These are phyloP conservation scores for Nematocida parisii DNA, from an alignment of 371 early-diverging fungal genomes.

Conservation along the genomic window DNA sequence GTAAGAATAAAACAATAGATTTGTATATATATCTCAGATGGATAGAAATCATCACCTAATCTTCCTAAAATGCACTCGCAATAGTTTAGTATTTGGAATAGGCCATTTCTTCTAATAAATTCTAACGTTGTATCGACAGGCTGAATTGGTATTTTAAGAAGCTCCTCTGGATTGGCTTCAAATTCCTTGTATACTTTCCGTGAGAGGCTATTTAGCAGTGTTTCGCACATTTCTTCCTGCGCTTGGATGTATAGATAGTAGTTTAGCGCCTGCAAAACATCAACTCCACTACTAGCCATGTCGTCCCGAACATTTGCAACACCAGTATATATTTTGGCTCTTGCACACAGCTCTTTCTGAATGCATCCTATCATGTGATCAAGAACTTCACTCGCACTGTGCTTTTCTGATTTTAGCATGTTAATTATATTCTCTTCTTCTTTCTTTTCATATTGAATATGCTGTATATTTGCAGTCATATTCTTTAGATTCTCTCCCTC, in stretches of 20 bases:
- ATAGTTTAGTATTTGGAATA: background rate
- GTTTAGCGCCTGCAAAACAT: background rate
- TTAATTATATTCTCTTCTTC: background rate
- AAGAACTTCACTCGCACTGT: background rate
- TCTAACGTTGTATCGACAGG: background rate
- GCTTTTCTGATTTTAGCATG: background rate
- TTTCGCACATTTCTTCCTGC: too few species aligned
- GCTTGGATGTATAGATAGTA: background rate
- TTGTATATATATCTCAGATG: background rate
- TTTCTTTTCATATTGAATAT: background rate
- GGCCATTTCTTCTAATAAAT: background rate
- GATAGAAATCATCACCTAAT: background rate
- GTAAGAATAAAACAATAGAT: background rate
- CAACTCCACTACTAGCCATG: background rate
- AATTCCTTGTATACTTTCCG: background rate
- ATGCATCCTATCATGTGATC: background rate
- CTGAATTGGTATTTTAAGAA: background rate
- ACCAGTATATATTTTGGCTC: slow-evolving; percentile 8
- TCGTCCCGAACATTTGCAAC: background rate
- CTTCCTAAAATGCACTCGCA: background rate
- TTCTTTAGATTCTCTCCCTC: background rate
- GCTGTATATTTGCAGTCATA: background rate
- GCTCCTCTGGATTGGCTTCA: background rate
- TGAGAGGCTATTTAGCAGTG: background rate
- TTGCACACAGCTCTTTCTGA: background rate